A percentile compares a stretch with the other conserved stretches of the same genome.
Evolutionary conservation across 2,329 filamentous ascomycete genomes (phyloP).

Genomic region (Aspergillus awamori): DNA sequence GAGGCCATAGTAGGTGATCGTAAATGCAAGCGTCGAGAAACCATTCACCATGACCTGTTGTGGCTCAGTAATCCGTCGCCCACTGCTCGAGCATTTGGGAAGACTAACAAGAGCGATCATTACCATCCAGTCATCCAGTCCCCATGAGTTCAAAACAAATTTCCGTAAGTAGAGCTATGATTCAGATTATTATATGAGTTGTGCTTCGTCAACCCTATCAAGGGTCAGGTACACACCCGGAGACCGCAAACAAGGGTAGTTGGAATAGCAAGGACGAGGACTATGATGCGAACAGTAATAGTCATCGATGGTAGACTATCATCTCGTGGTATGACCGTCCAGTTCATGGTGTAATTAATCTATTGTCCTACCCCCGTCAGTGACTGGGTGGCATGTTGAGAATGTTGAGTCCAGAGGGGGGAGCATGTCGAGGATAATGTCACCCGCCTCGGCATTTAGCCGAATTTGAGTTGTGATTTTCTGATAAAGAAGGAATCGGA

Average conservation of each 20-base stretch:
- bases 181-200: no score
- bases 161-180: conserved; percentile 1
- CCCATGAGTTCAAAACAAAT: neutral
- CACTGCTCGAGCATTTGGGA: neutral
- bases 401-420: neutral
- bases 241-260: conserved; percentile 8
- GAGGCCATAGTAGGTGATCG: conserved; percentile 20
- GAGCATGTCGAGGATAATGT: neutral
- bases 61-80: neutral
- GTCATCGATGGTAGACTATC: conserved; percentile 2
- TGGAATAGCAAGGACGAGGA: conserved; percentile 7
- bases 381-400: neutral
- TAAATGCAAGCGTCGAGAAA: conserved; percentile 11
- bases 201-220: no score
- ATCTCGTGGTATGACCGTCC: neutral
- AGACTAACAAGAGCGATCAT: conserved; percentile 5
- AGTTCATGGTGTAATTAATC: neutral
- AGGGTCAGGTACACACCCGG: neutral
- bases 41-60: neutral
- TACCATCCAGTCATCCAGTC: conserved; percentile 7
- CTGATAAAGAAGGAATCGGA: neutral
- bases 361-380: neutral
- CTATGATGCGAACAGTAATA: conserved; percentile 2
- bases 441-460: neutral
- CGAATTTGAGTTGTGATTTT: neutral